These are phyloP conservation scores for Aspergillus spinulosporus DNA, from an alignment of 2,329 filamentous ascomycete species.

Conservation along the genomic window DNA sequence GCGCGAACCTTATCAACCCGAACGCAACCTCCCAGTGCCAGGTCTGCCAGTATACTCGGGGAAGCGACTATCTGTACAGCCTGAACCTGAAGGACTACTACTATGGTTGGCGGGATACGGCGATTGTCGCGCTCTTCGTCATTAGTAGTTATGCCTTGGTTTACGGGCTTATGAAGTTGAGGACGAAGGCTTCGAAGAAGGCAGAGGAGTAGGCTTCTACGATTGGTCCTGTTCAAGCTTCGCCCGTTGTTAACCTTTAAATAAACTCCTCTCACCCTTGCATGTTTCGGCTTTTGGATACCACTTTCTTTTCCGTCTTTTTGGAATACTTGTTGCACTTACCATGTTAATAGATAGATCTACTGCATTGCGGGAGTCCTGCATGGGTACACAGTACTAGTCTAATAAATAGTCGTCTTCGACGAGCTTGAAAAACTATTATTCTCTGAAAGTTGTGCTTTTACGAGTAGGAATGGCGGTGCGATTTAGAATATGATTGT, in stretches of 20 bases:
- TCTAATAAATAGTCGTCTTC: background rate
- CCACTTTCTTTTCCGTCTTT: background rate
- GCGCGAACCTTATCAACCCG: constrained; percentile 60
- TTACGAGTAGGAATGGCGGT: no score
- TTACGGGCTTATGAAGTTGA: constrained; percentile 40
- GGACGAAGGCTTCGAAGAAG: constrained; percentile 39
- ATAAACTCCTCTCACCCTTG: background rate
- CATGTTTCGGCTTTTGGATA: background rate
- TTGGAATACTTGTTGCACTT: background rate
- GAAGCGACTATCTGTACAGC: constrained; percentile 59
- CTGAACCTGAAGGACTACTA: constrained; percentile 62
- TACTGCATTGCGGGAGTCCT: constrained; percentile 4
- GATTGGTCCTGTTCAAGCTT: background rate
- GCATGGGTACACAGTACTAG: background rate
- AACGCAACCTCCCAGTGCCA: constrained; percentile 56
- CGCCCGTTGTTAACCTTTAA: background rate
- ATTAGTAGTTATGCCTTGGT: constrained; percentile 55
- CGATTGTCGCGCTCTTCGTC: constrained; percentile 58
- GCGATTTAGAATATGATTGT: no score
- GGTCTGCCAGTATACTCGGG: constrained; percentile 62
- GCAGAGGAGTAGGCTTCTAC: constrained; percentile 26
- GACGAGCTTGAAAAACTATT: background rate
- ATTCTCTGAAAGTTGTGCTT: background rate
- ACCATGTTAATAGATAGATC: background rate
- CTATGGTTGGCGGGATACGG: constrained; percentile 67